Evolutionary conservation across 129 eudicot species (phyloP).

Genomic region (Tagetes patula): DNA sequence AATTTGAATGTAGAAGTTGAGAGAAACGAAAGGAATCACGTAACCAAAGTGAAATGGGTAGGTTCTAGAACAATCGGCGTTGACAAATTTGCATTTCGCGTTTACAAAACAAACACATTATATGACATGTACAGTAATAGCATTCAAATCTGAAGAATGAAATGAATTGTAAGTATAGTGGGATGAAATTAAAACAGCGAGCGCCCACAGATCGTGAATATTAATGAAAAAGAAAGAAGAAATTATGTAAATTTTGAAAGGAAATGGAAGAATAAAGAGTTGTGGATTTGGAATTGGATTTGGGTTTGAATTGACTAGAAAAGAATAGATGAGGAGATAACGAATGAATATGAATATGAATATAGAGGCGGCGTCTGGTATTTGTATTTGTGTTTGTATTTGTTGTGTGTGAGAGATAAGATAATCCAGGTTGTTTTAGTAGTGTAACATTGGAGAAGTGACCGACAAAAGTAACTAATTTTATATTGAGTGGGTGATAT

Average conservation of each 20-base stretch:
- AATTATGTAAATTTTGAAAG: not conserved
- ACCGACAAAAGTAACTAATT: not conserved
- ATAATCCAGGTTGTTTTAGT: not conserved
- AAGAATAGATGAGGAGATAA: not conserved
- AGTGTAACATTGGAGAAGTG: not conserved
- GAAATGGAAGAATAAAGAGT: not conserved
- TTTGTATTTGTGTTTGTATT: conserved; percentile 21
- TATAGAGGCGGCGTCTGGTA: conserved; percentile 27
- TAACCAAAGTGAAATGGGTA: conserved; percentile 14
- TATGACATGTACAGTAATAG: not conserved
- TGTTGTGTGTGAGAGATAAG: conserved; percentile 21
- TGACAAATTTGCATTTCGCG: conserved; percentile 25
- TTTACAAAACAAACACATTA: conserved; percentile 32
- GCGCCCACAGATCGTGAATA: conserved; percentile 31
- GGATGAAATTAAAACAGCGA: conserved; percentile 16
- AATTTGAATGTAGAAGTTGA: conserved; percentile 1
- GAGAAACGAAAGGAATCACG: conserved; percentile 25
- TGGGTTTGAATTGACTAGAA: conserved; percentile 21
- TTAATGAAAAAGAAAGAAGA: not conserved
- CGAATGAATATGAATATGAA: conserved; percentile 18
- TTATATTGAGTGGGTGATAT: too few species aligned
- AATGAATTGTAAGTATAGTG: not conserved
- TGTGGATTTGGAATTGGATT: conserved; percentile 15
- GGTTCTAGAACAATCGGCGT: conserved; percentile 34
- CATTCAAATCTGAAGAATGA: not conserved